Conservation (phyloP, 2,329 filamentous ascomycete species). For the Penicillium sumatraense region DNA sequence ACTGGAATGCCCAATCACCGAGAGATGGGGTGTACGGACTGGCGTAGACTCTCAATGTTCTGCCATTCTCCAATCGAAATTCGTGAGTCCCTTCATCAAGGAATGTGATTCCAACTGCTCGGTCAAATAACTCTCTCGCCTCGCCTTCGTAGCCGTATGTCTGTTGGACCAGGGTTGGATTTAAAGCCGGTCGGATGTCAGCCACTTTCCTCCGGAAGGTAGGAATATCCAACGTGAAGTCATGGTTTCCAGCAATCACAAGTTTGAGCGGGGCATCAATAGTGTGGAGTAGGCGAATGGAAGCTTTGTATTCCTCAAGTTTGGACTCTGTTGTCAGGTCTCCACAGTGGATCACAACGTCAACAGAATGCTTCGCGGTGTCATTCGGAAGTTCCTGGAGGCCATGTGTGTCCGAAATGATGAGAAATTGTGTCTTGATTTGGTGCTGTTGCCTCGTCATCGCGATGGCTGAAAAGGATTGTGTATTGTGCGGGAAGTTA, state of each 20-base stretch:
- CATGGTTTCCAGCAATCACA: slow-evolving; percentile 62
- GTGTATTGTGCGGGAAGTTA: too few species aligned
- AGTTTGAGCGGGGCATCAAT: slow-evolving; percentile 58
- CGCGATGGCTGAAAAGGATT: too few species aligned
- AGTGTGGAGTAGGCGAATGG: slow-evolving; percentile 49
- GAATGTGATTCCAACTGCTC: slow-evolving; percentile 49
- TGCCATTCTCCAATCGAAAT: slow-evolving; percentile 57
- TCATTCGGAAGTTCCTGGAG: slow-evolving; percentile 4
- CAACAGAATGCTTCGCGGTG: slow-evolving; percentile 1
- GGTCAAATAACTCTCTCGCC: slow-evolving; percentile 44
- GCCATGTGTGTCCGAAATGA: slow-evolving; percentile 15
- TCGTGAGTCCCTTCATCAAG: slow-evolving; percentile 57
- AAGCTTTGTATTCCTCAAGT: slow-evolving; percentile 23
- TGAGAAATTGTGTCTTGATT: slow-evolving; percentile 15
- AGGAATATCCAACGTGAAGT: slow-evolving; percentile 48
- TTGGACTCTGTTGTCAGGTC: slow-evolving; percentile 18
- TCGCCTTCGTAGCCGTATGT: slow-evolving; percentile 49
- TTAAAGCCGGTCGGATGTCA: slow-evolving; percentile 31
- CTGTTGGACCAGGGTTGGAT: slow-evolving; percentile 32
- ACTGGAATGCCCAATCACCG: slow-evolving; percentile 58
- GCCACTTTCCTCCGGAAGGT: slow-evolving; percentile 42
- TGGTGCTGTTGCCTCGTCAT: not conserved
- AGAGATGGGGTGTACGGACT: slow-evolving; percentile 58
- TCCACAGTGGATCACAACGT: slow-evolving; percentile 21
- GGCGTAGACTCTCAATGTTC: slow-evolving; percentile 55